Conservation (phyloP, 2,329 filamentous ascomycete species). For the Hymenoscyphus albidus region DNA sequence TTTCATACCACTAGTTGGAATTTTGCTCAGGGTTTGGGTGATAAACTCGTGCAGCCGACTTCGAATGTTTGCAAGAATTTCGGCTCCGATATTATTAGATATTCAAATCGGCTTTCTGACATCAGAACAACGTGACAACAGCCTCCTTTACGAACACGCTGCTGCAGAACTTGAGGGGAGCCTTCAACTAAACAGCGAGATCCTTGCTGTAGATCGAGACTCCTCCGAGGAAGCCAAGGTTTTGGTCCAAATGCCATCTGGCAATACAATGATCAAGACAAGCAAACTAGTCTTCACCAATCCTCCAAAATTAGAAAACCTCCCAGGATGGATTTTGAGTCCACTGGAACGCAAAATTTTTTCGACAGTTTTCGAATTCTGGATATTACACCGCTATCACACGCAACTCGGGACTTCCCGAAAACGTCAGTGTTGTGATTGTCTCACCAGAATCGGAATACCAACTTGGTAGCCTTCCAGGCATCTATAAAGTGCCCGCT, state of each 20-base stretch:
- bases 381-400: slow-evolving; percentile 40
- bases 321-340: slow-evolving; percentile 38
- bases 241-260: slow-evolving; percentile 32
- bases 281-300: slow-evolving; percentile 42
- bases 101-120: slow-evolving; percentile 16
- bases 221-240: slow-evolving; percentile 26
- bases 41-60: slow-evolving; percentile 42
- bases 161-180: slow-evolving; percentile 12
- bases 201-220: slow-evolving; percentile 18
- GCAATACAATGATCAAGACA: slow-evolving; percentile 36
- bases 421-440: slow-evolving; percentile 29
- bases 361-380: slow-evolving; percentile 38
- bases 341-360: slow-evolving; percentile 37
- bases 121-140: slow-evolving; percentile 16
- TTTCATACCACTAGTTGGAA: slow-evolving; percentile 39
- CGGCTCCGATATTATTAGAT: slow-evolving; percentile 23
- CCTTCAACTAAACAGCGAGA: slow-evolving; percentile 19
- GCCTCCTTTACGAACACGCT: slow-evolving; percentile 20
- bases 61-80: slow-evolving; percentile 45
- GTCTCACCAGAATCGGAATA: slow-evolving; percentile 30
- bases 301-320: slow-evolving; percentile 38
- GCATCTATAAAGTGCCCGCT: slow-evolving; percentile 28
- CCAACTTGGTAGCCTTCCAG: slow-evolving; percentile 34
- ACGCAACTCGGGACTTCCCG: slow-evolving; percentile 37
- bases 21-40: slow-evolving; percentile 43